Base-by-base conservation (phyloP, 768 basidiomycete genomes). In the Leccinum broughii region DNA sequence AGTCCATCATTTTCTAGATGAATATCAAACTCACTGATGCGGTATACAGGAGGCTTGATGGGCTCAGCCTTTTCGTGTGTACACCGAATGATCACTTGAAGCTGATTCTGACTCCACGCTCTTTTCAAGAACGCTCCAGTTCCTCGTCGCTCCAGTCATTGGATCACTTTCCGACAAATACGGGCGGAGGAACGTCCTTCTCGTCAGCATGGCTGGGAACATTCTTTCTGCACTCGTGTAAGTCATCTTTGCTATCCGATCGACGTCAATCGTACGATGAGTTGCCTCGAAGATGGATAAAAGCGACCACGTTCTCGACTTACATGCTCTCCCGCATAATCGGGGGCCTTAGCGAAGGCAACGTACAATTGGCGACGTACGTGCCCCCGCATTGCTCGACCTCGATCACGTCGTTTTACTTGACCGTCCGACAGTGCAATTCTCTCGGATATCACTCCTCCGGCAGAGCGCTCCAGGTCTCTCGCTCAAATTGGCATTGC, bases 401-500 rank as follows among this genome's bases (percentile, higher is more conserved):
- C 10, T 13, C 3, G 2, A 35, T 44, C 30, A 28, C 3, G 14
- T 48, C 7, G 2, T 32, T 30, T 57, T 8, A 52, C 22, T 35
- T 5, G n/a, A 5, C 14, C 35, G 30, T 59, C 56, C 32, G 20
- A 51, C 64, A 97, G 93, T 67, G 95, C 97, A 5, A 95, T 95
- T 67, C 84, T 99, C 34, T 93, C 94, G 24, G 96, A 98, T 71
- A 85, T 98, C 46, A 92, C 93, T 1, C 83, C 88, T 1, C 82
- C 90, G 4, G 82, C 83, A n/a, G 90, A 88, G 51, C 88, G 96
- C 24, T 90, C 93, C 3, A 89, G 84, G 70, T 88, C 92, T 4
- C 85, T 99, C 17, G 91, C 97, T 1, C 84, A 96, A 60, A 89
- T 99, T 50, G 96, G 97, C 14, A 92, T 98, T 50, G 96, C 97